Base-by-base conservation (phyloP, 1,284 basidiomycete genomes). In the Fomitiporia mediterranea region DNA sequence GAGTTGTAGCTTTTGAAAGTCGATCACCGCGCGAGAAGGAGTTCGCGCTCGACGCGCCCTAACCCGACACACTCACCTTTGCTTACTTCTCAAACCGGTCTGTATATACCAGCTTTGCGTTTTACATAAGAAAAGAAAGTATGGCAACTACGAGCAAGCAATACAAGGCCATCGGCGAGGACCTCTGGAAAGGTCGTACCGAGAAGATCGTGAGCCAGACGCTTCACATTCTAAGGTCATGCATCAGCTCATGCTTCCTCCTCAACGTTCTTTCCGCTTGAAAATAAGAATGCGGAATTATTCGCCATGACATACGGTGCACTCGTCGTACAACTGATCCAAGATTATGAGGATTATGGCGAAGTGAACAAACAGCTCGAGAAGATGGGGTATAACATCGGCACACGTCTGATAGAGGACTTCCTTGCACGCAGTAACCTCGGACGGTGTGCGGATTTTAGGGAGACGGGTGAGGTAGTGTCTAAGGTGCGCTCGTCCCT, bases 341-440 rank as follows among this genome's bases (percentile, higher is more conserved):
- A 98, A 70, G 97, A 99, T 72, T 99, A 98, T 67, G 96, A 99
- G 68, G 95, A 99, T 75, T 99, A 98, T 65, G 78, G 78, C 13
- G 92, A 96, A 70, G 88, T 91, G 61, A 91, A 91, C 70, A 88
- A 86, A 65, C 87, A 91, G 66, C 81, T 91, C 2, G 88, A 91
- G 63, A 84, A 84, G 68, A 98, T 98, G 96, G 97, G 97, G 2
- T 98, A 98, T 73, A 98, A 96, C 70, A 99, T 99, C 62, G 97
- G 97, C 32, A 96, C 89, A 27, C 79, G 97, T 40, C 76, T 99
- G 54, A 96, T 99, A 61, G 97, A 99, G 69, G 97, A 99, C 70
- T 98, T 99, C 65, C 79, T 99, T 48, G 96, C 97, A 4, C 84
- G 93, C 62, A 94, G 93, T 56, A 84, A 80, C 17, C 70, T 95